These are phyloP conservation scores for Gracilariopsis chorda DNA, from an alignment of 23 red algal species.

Conservation along the genomic window DNA sequence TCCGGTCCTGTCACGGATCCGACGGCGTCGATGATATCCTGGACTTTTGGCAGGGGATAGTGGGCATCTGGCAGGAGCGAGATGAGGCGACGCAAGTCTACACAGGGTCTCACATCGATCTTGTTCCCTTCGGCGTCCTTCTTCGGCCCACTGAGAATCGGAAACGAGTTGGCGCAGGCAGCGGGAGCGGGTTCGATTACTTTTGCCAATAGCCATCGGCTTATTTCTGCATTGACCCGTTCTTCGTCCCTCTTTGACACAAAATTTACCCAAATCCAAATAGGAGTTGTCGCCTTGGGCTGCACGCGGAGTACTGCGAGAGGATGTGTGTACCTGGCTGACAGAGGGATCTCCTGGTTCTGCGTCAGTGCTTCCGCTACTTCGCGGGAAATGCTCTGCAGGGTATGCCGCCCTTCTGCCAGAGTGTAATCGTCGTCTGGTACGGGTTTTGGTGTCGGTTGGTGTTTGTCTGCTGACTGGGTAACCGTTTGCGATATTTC, in stretches of 20 bases:
- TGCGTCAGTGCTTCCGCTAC: background rate
- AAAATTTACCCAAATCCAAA: background rate
- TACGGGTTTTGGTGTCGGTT: background rate
- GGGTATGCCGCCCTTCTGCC: no score
- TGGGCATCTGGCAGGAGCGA: background rate
- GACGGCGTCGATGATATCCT: background rate
- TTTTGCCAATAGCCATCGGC: background rate
- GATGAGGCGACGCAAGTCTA: conserved; percentile 1
- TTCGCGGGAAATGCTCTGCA: background rate
- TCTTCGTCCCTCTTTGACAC: background rate
- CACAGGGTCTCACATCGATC: background rate
- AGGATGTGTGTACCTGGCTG: conserved; percentile 6
- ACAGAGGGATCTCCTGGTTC: background rate
- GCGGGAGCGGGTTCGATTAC: background rate
- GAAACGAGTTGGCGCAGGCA: background rate
- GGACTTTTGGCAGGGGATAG: background rate
- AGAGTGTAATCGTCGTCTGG: no score
- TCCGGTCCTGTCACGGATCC: background rate
- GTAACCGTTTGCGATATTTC: background rate
- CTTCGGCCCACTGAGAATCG: conserved; percentile 9
- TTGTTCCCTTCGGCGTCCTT: background rate
- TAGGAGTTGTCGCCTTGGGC: background rate
- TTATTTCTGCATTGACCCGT: background rate
- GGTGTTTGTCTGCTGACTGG: background rate
- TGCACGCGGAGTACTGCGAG: background rate